Base-by-base conservation (phyloP, 2,329 filamentous ascomycete genomes). In the Anthostomella pinea region DNA sequence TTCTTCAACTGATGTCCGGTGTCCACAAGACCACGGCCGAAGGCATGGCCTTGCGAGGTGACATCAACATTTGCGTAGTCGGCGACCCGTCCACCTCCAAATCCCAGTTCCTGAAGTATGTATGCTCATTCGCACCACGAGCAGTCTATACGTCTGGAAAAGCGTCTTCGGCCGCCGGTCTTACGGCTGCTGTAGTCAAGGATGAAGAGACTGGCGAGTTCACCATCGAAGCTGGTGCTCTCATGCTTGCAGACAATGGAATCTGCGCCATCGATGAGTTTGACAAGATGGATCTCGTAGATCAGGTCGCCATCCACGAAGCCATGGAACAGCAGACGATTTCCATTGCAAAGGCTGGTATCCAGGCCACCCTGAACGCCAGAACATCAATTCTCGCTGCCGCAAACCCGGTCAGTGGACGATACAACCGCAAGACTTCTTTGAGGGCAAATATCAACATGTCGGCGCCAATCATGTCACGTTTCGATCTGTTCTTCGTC, bases 251-350 rank as follows among this genome's bases (percentile, higher is more conserved):
- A 15, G 84, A 97, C 57, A 96, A 95, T 51, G 93, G 93, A 35
- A 94, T 97, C 54, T 98, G 93, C 64, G 90, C 89, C 41, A 98
- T 98, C 60, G 93, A 98, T 59, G 93, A 98, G 62, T 98, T 98
- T 54, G 93, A 98, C 78, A 98, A 98, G 71, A 98, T 98, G 93
- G 93, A 98, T 56, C 86, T 98, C 45, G 81, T 72, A 34, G 93
- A 98, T 62, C 93, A 98, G 68, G 93, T 98, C 37, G 93, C 93
- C 49, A 98, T 98, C 57, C 93, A 98, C 76, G 93, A 98, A 79
- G 93, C 93, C 41, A 98, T 98, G 93, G 93, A 98, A 77, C 93
- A 98, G 70, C 93, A 98, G 67, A 98, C 93, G 5, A 98, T 98
- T 49, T 96, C 89, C 7, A 98, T 98, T 56, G 91, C 93, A 42